phyloP scores from a whole-genome alignment of 345 rosid species.

The Aquilaria malaccensis region DNA sequence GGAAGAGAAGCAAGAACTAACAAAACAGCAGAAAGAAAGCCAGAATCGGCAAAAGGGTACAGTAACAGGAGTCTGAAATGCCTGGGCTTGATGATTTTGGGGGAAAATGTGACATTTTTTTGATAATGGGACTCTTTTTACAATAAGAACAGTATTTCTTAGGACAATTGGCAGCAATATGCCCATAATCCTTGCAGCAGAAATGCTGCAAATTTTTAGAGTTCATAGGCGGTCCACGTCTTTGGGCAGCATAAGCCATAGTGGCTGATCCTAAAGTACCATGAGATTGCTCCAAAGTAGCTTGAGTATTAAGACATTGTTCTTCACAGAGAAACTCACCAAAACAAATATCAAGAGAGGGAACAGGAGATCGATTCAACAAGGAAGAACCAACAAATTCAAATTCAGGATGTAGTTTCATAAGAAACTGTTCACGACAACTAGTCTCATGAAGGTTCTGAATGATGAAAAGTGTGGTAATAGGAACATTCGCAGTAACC shows the following conservation, averaged over 20 bases:
- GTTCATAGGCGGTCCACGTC: not conserved
- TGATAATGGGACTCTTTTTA: constrained; percentile 4
- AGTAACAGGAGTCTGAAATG: not conserved
- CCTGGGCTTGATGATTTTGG: not conserved
- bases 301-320: no score
- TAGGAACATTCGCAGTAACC: not conserved
- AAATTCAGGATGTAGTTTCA: constrained; percentile 8
- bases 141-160: not conserved
- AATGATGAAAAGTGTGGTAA: not conserved
- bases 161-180: no score
- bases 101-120: constrained; percentile 1
- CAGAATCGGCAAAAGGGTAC: not conserved
- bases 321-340: no score
- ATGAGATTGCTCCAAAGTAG: not conserved
- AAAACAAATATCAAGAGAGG: no score
- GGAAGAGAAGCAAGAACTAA: no score
- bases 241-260: not conserved
- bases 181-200: no score
- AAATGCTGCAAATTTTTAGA: no score
- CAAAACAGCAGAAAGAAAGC: no score
- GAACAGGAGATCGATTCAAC: not conserved
- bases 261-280: not conserved
- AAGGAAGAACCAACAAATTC: not conserved
- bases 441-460: constrained; percentile 3
- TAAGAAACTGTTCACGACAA: constrained; percentile 12